Base-by-base conservation (phyloP, 805 yeast species). In the Hemisphaericaspora nanyangensis region DNA sequence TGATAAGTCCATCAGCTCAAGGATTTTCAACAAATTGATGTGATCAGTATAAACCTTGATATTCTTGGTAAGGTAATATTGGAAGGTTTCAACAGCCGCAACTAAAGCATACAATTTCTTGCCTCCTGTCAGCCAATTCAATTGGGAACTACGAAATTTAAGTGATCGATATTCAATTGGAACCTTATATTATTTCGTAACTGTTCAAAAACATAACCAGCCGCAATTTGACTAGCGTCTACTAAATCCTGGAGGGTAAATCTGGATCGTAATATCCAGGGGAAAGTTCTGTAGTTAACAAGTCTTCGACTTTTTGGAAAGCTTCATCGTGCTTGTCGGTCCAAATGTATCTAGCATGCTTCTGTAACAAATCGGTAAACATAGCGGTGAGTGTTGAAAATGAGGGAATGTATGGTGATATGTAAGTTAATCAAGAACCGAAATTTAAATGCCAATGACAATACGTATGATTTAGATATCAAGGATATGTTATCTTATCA, bases 191-290 rank as follows among this genome's bases (percentile, higher is more conserved):
- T 13, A 3, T 31, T 15, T 12, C 19, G 35, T 15, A 31, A 31
- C 19, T 31, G 35, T 15, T 31, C 27, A 6, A 31, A 31, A 8
- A 31, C 35, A 19, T 18, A 31, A 31, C 35, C 35, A 19, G 24
- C 19, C 17, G 35, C 35, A 16, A 12, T 8, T 11, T 19, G 13
- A 11, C 24, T 16, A 31, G 35, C 35, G 16, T 31, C 35, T 10
- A 31, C 35, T 3, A 22, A 19, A 31, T 31, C 6, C 35, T 11
- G 5, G 35, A 31, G 8, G 35, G 27, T 19, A 5, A 17, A 4
- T 17, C 4, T 8, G 35, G 35, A 19, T 31, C 26, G 17, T 15
- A 30, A 30, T 7, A n/a, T 7, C 17, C 20, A 15, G 17, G 19
- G n/a, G 12, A 10, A 7, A 17, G 33, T n/a, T 30, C n/a, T n/a